Base-by-base conservation (phyloP, 225 moss, liverwort and hornwort genomes). In the Anthoceros angustus region DNA sequence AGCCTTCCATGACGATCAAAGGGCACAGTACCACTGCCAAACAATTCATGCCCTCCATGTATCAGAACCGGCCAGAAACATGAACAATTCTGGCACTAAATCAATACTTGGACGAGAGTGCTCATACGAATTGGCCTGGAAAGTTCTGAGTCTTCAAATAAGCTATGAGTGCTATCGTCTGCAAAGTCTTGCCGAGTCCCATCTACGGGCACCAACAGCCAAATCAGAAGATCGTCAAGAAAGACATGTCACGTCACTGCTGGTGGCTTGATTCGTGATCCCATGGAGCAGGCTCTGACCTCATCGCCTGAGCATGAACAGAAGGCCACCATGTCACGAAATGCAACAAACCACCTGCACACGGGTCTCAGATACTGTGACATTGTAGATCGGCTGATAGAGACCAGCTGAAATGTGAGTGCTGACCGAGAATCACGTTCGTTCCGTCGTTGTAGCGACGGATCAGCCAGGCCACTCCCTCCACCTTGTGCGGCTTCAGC, bases 111-210 rank as follows among this genome's bases (percentile, higher is more conserved):
- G 5, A 39, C 32, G 15, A 62, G 39, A 43, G 39, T 42, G 70
- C 43, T 64, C 90, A 86, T 79, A 90, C 93, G 73, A 70, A 84
- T 87, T 62, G 90, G 83, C 71, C 93, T 50, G 80, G 71, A 72
- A 66, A 77, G 24, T 72, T 71, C 43, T 72, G 73, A 46, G 76
- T 77, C 69, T 76, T 85, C 5, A 94, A 62, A 72, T 87, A 88
- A 0, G 87, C 74, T 67, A 94, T 77, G 74, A 94, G 77, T 42
- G 83, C 68, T 63, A 94, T 73, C 14, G 87, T 70, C 50, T 94
- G 93, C 78, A 94, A 72, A 63, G 90, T 90, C 76, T 94, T 94
- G 64, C 90, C 93, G 67, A 94, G 77, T 21, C 93, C 90, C 90
- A 94, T 94, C 87, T 94, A 89, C 77, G 66, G 32, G 32, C 32